Evolutionary conservation across 2,329 filamentous ascomycete genomes (phyloP).

Genomic region (Kalmusia sp.): DNA sequence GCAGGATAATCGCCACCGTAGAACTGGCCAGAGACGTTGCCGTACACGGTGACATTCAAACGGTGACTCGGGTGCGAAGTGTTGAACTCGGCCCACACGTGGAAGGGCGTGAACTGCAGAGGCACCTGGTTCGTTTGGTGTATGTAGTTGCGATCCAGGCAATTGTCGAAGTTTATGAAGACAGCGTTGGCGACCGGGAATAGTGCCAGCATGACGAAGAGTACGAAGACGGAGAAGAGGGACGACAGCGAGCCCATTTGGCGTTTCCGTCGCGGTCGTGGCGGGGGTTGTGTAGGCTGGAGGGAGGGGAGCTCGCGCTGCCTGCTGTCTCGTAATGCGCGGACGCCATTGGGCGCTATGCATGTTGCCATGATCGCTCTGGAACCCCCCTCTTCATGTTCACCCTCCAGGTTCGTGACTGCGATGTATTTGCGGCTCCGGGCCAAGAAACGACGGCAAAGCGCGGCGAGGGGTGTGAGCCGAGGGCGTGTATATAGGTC

Average conservation of each 20-base stretch:
- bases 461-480: background rate
- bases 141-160: constrained; percentile 68
- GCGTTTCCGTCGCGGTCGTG: constrained; percentile 36
- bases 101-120: constrained; percentile 81
- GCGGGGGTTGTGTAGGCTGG: constrained; percentile 38
- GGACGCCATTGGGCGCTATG: constrained; percentile 28
- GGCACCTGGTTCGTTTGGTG: constrained; percentile 63
- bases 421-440: constrained; percentile 6
- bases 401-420: constrained; percentile 15
- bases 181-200: constrained; percentile 53
- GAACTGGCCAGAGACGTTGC: constrained; percentile 83
- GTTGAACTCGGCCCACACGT: constrained; percentile 78
- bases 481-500: background rate
- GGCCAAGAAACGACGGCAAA: constrained; percentile 3
- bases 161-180: constrained; percentile 83
- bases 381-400: constrained; percentile 37
- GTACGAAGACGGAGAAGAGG: constrained; percentile 26
- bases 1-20: constrained; percentile 65
- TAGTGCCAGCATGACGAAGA: constrained; percentile 30
- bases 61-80: constrained; percentile 65
- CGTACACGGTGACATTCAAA: constrained; percentile 82
- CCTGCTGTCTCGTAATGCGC: constrained; percentile 15
- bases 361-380: constrained; percentile 33
- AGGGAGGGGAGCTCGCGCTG: constrained; percentile 32
- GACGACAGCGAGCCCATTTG: constrained; percentile 9